Evolutionary conservation across 2,329 filamentous ascomycete genomes (phyloP), one percentile per base, ranked within the genome.

Genomic region (Macrophomina pseudophaseolina): DNA sequence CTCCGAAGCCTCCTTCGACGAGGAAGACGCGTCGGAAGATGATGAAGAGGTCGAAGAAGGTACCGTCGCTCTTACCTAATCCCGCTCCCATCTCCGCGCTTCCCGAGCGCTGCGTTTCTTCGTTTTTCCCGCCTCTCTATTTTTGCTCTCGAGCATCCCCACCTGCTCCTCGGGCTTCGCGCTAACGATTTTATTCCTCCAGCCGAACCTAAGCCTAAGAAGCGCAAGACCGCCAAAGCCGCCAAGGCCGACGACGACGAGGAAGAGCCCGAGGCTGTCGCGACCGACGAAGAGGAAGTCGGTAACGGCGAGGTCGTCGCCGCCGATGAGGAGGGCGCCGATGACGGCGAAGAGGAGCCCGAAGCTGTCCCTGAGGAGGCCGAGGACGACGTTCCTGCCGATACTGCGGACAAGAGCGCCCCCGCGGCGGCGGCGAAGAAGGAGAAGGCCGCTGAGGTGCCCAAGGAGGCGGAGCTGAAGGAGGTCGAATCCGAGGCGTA

Each of bases 341-440:
- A 60, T 12, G 56, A 60, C 5, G 23, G 23, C 23, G 63, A 58
- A 6, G 52, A 51, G 7, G 69, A 70, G 1, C 60, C 64, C 23
- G 69, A 65, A 11, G 66, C 51, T 16, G 71, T 67, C 14, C 70
- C 71, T 14, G 71, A 70, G 14, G 72, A 72, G 30, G 69, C 62
- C 18, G 69, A 70, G 2, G 71, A 71, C 33, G 69, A 72, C 9
- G 66, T 64, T 11, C 70, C 70, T 18, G 70, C 71, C 14, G 73
- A 73, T 12, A 72, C 71, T 49, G 74, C 74, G 9, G 70, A 71
- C 7, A 70, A 70, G 18, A 65, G 71, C 18, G 74, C 72, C 8
- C 74, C 75, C 51, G 71, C 75, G 12, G 73, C 71, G 49, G 70
- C 71, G 33, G 74, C 74, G 32, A 74, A 75, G 67, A 65, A 69